Base-by-base conservation (phyloP, 1,284 basidiomycete genomes). In the Retiboletus flavoniger region DNA sequence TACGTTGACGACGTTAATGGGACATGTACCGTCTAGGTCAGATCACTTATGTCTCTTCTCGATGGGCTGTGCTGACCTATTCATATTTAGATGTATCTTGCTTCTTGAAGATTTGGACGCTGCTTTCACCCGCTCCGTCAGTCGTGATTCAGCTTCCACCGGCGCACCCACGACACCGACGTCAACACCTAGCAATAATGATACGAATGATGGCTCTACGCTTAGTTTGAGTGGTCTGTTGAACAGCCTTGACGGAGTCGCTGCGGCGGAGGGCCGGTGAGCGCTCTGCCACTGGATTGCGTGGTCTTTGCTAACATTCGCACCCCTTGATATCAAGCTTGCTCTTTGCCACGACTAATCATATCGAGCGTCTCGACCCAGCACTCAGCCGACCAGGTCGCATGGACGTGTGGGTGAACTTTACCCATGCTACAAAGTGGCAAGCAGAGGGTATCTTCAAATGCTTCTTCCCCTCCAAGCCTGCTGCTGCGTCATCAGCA, bases 401-500 rank as follows among this genome's bases (percentile, higher is more conserved):
- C 50, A 91, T 91, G 89, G 89, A 92, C 63, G 90, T 92, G 14
- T 91, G 90, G 89, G 81, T 91, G 36, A 90, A 92, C 75, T 92
- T 92, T 73, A 87, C 87, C 55, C 86, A 92, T 64, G 91, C 91
- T 8, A 91, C 87, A 7, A 91, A 88, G 67, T 88, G 85, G 83
- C 91, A 93, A 66, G 91, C 90, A 26, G 89, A 91, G 72, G 89
- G 88, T 50, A 90, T 92, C 67, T 94, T 92, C 83, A 90, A 91
- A 69, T 91, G 89, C 70, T 94, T 93, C 81, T 93, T 93, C 84
- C 91, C 91, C 2, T 84, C 70, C 68, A 84, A 82, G 65, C 70
- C 68, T 34, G 47, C 57, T 13, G 38, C 56, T 7, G 41, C 59
- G 7, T 50, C 60, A 19, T 58, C 65, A 3, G 58, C 74, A 32